Evolutionary conservation across 2,329 filamentous ascomycete genomes (phyloP).

Genomic region (Ophiostoma ips): DNA sequence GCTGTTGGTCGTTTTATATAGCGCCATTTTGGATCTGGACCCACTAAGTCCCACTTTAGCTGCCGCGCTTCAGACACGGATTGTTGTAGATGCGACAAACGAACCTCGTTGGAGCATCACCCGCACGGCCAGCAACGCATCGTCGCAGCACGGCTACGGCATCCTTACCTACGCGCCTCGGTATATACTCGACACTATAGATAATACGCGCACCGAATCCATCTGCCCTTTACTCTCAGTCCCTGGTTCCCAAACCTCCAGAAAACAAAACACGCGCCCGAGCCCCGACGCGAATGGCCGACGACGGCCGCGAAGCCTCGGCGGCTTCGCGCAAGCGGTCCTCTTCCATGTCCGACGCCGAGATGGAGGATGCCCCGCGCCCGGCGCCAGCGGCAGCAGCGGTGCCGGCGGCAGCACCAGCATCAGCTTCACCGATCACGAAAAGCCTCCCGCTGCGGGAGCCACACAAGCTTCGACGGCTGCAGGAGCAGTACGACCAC

Average conservation of each 20-base stretch:
- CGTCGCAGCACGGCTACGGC: too few relatives aligned
- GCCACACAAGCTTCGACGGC: conserved; percentile 9
- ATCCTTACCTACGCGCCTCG: too few relatives aligned
- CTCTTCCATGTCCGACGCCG: not conserved
- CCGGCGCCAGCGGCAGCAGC: not conserved
- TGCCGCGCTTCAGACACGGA: too few relatives aligned
- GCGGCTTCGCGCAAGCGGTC: conserved; percentile 6
- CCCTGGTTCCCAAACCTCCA: too few relatives aligned
- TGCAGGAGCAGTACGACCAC: conserved; percentile 8
- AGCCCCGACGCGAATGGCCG: conserved; percentile 4
- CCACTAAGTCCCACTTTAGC: not conserved
- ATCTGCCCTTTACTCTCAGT: too few relatives aligned
- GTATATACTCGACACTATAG: too few relatives aligned
- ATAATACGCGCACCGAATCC: too few relatives aligned
- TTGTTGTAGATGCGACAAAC: too few relatives aligned
- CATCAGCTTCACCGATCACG: not conserved
- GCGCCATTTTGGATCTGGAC: not conserved
- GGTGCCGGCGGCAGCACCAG: not conserved
- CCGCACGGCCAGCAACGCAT: too few relatives aligned
- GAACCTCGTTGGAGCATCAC: too few relatives aligned
- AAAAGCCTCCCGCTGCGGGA: conserved; percentile 4
- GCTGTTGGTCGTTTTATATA: not conserved
- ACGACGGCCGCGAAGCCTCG: conserved; percentile 3
- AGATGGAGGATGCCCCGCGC: not conserved
- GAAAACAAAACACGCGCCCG: not conserved